Conservation (phyloP, 345 rosid species). For the Draba incana region DNA sequence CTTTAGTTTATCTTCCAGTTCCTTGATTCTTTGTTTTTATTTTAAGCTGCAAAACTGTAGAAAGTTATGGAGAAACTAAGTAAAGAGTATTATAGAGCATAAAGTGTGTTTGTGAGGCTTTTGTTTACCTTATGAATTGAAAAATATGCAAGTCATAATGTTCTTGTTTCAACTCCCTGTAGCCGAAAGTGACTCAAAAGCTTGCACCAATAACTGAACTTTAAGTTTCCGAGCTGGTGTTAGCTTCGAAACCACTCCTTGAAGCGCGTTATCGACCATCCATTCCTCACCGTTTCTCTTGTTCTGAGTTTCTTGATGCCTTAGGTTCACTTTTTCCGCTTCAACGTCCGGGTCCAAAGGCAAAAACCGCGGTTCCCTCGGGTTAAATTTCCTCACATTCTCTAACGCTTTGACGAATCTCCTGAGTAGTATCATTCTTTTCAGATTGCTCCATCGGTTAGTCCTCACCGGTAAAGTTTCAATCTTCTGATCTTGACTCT, state of each 20-base stretch:
- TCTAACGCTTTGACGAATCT: constrained; percentile 84
- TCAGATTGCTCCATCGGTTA: constrained; percentile 78
- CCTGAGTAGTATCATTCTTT: constrained; percentile 62
- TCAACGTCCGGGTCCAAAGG: constrained; percentile 48
- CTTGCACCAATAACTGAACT: constrained; percentile 81
- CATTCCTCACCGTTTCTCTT: constrained; percentile 77
- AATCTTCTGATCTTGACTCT: constrained; percentile 32
- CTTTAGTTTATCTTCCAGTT: constrained; percentile 3
- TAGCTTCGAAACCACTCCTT: constrained; percentile 71
- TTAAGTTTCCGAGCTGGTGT: constrained; percentile 81
- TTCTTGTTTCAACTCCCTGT: constrained; percentile 43
- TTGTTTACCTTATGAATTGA: constrained; percentile 42
- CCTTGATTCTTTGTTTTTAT: constrained; percentile 18
- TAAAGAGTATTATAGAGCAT: neutral
- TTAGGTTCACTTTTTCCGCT: constrained; percentile 67
- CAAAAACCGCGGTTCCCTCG: constrained; percentile 52
- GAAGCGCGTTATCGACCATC: constrained; percentile 90
- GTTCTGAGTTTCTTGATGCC: constrained; percentile 63
- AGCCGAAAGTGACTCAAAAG: constrained; percentile 81
- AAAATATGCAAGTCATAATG: constrained; percentile 12
- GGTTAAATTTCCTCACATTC: constrained; percentile 61
- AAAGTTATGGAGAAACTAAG: constrained; percentile 17
- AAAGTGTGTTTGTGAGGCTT: neutral
- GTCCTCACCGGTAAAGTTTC: constrained; percentile 39
- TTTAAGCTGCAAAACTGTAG: constrained; percentile 16